Evolutionary conservation across 192 early-diverging fungal species (phyloP).

Genomic region (Pilaira anomala): DNA sequence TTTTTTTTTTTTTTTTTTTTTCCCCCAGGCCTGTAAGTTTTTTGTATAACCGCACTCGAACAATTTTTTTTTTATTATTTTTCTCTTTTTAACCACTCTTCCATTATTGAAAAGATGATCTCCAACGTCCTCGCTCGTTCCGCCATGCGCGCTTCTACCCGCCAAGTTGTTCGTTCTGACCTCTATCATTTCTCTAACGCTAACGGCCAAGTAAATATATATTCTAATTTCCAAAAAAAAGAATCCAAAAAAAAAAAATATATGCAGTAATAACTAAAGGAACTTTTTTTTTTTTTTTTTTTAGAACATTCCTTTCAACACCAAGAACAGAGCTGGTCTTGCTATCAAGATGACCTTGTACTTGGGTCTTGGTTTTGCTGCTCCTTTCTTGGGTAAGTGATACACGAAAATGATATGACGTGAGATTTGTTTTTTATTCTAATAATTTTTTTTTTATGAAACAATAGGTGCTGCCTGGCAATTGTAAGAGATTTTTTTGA

Average conservation of each 20-base stretch:
- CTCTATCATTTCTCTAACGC: constrained; percentile 41
- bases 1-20: no score
- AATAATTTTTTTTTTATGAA: neutral
- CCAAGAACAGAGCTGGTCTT: constrained; percentile 56
- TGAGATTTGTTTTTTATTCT: neutral
- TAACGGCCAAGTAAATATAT: constrained; percentile 41
- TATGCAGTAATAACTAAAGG: neutral
- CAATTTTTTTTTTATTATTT: neutral
- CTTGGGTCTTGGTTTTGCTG: constrained; percentile 51
- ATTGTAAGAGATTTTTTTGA: constrained; percentile 39
- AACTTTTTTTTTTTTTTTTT: neutral
- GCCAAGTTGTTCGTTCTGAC: constrained; percentile 39
- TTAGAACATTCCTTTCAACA: constrained; percentile 59
- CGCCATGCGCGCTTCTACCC: constrained; percentile 32
- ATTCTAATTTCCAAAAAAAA: no score
- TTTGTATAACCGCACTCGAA: constrained; percentile 2
- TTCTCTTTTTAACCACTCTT: neutral
- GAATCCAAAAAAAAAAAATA: neutral
- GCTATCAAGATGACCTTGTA: constrained; percentile 48
- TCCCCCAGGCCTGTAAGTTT: neutral
- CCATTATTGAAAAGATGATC: constrained; percentile 27
- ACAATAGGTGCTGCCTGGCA: constrained; percentile 34
- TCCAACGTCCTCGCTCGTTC: constrained; percentile 37
- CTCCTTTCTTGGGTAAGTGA: constrained; percentile 52
- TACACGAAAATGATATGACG: neutral